Evolutionary conservation across 352 stramenopile species (phyloP).

Genomic region (Pythium inflatum): DNA sequence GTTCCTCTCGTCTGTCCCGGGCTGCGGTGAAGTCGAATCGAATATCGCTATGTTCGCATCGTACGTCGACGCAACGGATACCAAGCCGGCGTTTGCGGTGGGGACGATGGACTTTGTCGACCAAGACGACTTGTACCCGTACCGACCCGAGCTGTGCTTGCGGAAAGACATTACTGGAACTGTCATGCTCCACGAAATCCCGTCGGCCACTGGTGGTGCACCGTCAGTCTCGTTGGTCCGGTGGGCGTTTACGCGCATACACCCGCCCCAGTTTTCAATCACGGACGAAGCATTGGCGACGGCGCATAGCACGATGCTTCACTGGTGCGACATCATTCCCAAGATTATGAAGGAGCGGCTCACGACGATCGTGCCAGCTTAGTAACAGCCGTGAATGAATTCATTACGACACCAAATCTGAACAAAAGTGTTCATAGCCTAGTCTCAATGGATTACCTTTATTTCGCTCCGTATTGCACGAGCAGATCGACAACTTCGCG

Average conservation of each 20-base stretch:
- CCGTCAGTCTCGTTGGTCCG: constrained; percentile 2
- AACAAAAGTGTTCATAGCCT: no score
- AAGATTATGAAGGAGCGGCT: constrained; percentile 10
- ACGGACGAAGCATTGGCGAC: not conserved
- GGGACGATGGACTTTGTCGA: constrained; percentile 45
- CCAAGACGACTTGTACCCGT: constrained; percentile 49
- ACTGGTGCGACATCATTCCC: constrained; percentile 7
- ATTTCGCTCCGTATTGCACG: no score
- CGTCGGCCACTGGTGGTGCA: not conserved
- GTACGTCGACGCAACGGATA: constrained; percentile 28
- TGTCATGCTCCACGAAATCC: not conserved
- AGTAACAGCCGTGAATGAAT: no score
- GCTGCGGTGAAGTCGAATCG: constrained; percentile 48
- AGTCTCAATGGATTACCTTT: no score
- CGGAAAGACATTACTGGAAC: constrained; percentile 26
- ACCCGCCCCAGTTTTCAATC: not conserved
- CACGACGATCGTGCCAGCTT: not conserved
- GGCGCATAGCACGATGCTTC: not conserved
- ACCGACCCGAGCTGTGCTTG: constrained; percentile 43
- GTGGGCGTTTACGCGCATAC: not conserved
- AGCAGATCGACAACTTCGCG: no score
- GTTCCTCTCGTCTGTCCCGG: not conserved
- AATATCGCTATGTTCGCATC: constrained; percentile 46
- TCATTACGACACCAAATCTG: no score
- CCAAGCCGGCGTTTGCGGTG: constrained; percentile 37